These are phyloP conservation scores for Pharus latifolius DNA, from an alignment of 176 grass and related monocot species.

Conservation along the genomic window DNA sequence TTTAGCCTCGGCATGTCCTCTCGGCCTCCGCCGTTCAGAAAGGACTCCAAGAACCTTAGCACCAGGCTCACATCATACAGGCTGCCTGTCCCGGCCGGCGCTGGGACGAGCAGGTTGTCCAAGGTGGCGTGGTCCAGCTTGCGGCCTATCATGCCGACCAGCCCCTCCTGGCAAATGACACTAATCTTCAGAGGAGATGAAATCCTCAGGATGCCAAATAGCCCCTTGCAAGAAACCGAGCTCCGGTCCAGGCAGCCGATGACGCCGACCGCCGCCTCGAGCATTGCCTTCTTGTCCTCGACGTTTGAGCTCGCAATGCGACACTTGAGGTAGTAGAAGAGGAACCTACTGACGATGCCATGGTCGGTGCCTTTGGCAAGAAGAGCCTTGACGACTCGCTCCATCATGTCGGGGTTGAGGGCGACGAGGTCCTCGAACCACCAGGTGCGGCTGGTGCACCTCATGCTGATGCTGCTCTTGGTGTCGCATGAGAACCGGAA, in stretches of 20 bases:
- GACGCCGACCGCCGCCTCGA: constrained; percentile 34
- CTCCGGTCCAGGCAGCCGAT: constrained; percentile 47
- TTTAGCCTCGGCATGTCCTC: constrained; percentile 35
- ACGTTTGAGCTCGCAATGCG: constrained; percentile 13
- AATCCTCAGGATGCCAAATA: constrained; percentile 78
- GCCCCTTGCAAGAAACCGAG: constrained; percentile 65
- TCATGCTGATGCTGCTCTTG: constrained; percentile 64
- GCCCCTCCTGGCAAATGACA: constrained; percentile 17
- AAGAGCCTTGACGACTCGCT: constrained; percentile 50
- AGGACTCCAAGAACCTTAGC: constrained; percentile 58
- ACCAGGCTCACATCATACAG: constrained; percentile 72
- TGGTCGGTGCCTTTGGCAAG: constrained; percentile 51
- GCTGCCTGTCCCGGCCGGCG: constrained; percentile 29
- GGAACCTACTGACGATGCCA: constrained; percentile 45
- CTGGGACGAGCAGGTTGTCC: constrained; percentile 77
- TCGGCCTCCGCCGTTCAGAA: constrained; percentile 14
- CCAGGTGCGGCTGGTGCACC: constrained; percentile 47
- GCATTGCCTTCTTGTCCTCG: constrained; percentile 48
- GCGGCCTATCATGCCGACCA: constrained; percentile 71
- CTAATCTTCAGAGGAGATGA: constrained; percentile 37
- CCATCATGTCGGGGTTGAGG: constrained; percentile 33
- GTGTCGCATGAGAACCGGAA: constrained; percentile 85
- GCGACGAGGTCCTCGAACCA: constrained; percentile 85
- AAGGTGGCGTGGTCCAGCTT: constrained; percentile 80
- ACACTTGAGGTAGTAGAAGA: constrained; percentile 80